phyloP scores from a whole-genome alignment of 176 grass and related monocot species.

The Otatea glauca region DNA sequence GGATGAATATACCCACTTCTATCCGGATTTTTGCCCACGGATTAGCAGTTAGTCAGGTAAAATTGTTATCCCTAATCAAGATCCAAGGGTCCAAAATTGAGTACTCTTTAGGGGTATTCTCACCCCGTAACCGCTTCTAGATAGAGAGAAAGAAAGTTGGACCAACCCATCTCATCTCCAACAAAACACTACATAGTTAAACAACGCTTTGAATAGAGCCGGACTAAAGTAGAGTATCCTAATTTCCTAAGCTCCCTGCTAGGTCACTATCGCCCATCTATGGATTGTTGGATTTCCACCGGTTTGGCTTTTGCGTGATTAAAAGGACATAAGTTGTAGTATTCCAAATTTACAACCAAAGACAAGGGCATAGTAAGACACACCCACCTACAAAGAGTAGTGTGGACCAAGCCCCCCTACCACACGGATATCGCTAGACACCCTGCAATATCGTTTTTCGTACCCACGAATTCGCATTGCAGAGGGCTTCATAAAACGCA shows the following conservation, averaged over 20 bases:
- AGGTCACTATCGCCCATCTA: background rate
- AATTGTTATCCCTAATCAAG: too few relatives aligned
- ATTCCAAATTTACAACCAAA: slow-evolving; percentile 41
- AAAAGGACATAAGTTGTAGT: slow-evolving; percentile 14
- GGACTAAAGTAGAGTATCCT: background rate
- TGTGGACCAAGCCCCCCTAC: slow-evolving; percentile 41
- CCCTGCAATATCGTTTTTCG: slow-evolving; percentile 29
- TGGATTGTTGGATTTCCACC: background rate
- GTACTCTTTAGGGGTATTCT: too few relatives aligned
- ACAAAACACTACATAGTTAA: too few relatives aligned
- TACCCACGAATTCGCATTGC: slow-evolving; percentile 21
- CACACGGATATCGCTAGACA: background rate
- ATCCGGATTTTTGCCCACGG: too few relatives aligned
- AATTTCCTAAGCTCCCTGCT: background rate
- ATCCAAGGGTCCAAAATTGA: too few relatives aligned
- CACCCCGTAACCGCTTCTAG: too few relatives aligned
- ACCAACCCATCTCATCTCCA: too few relatives aligned
- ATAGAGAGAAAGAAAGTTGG: too few relatives aligned
- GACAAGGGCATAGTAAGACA: slow-evolving; percentile 18
- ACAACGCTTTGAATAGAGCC: background rate
- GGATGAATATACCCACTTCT: too few relatives aligned
- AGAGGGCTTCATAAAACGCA: slow-evolving; percentile 15
- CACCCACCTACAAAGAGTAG: slow-evolving; percentile 36
- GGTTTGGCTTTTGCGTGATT: slow-evolving; percentile 11
- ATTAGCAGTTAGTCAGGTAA: too few relatives aligned